Evolutionary conservation across 1,284 basidiomycete genomes (phyloP), one percentile per base, ranked within the genome.

Genomic region (Wolfiporia cocos): DNA sequence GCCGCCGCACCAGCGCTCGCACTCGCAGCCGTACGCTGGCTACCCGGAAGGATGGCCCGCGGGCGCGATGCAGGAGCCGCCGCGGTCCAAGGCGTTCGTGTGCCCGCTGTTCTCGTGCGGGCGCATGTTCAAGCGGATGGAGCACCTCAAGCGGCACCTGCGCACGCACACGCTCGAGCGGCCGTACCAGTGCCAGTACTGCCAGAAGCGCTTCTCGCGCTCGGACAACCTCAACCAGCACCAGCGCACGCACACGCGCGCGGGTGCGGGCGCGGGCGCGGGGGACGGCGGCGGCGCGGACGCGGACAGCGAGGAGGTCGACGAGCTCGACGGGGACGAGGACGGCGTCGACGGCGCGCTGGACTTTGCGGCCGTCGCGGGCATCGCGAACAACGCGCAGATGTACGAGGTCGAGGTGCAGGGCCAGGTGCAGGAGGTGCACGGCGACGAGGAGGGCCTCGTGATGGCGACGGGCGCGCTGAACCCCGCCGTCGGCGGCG

Each of bases 131-230:
- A 92, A 91, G 70, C 78, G 89, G 6, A 79, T 86, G 68, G 92
- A 94, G 59, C 90, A 94, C 58, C 70, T 94, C 50, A 88, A 87
- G 65, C 69, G 90, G 31, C 92, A 95, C 62, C 66, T 92, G 26
- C 74, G 89, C 41, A 92, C 89, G n/a, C 92, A 94, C 59, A 92
- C 90, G 30, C 75, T 88, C 71, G 91, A 93, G 62, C 70, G 83
- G 34, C 91, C 92, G 0, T 92, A 79, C 63, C 68, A 70, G 41
- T 92, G 92, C 59, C 65, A 71, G 41, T 68, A 70, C 29, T 94
- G 87, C 61, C 68, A 71, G 55, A 89, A 89, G 67, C 73, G 77
- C 39, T 93, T 93, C 64, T 87, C 86, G 52, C 71, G 91, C 51
- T 82, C 82, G 56, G 90, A 93, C 61, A 92, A 92, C 58, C 73